phyloP scores from a whole-genome alignment of 305 asterid species.

The Ilex paraguariensis region DNA sequence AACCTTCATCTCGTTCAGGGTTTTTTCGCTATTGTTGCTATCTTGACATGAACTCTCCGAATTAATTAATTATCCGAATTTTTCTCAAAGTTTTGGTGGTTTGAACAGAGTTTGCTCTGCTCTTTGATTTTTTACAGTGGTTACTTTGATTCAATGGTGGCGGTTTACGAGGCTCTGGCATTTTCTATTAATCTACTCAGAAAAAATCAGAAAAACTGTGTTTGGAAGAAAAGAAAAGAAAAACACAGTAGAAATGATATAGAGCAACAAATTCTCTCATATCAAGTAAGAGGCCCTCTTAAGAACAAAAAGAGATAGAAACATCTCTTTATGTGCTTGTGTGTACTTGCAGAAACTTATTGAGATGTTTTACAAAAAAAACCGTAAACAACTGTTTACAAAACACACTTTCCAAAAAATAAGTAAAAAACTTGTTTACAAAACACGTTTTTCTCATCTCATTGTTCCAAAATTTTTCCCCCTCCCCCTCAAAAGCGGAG shows the following conservation, averaged over 20 bases:
- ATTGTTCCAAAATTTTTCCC: too few species aligned
- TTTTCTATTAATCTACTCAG: constrained; percentile 22
- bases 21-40: constrained; percentile 41
- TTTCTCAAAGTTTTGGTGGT: constrained; percentile 28
- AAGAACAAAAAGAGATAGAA: constrained; percentile 55
- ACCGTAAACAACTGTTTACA: too few species aligned
- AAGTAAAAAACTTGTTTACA: too few species aligned
- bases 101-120: constrained; percentile 11
- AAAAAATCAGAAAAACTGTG: constrained; percentile 25
- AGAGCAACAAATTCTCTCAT: neutral
- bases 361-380: too few species aligned
- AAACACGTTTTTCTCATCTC: too few species aligned
- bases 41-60: constrained; percentile 47
- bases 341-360: too few species aligned
- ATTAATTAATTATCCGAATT: constrained; percentile 43
- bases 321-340: constrained; percentile 71
- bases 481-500: too few species aligned
- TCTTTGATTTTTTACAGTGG: constrained; percentile 18
- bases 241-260: neutral
- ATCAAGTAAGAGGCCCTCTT: constrained; percentile 42
- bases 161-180: constrained; percentile 39
- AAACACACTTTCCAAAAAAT: too few species aligned
- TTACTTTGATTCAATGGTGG: constrained; percentile 18
- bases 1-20: constrained; percentile 20
- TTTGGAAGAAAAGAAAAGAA: constrained; percentile 17